Conservation (phyloP, 257 asterid species). For the Handroanthus guayacan region DNA sequence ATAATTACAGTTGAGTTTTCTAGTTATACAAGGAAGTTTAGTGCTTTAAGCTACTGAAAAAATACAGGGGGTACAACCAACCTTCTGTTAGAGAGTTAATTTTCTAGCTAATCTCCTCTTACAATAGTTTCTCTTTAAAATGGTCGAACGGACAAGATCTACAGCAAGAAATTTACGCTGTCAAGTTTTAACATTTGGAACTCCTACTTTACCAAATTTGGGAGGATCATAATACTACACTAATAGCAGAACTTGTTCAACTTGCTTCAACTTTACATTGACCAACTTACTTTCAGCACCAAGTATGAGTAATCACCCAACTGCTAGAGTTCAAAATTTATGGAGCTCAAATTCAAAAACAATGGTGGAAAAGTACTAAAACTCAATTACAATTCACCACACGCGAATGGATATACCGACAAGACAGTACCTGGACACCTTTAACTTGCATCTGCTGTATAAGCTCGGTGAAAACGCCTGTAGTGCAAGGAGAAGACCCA, state of each 20-base stretch:
- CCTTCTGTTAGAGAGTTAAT: not conserved
- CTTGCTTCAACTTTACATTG: not conserved
- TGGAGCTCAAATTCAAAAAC: not conserved
- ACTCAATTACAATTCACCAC: constrained; percentile 20
- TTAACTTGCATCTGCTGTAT: constrained; percentile 99
- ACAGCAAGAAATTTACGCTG: not conserved
- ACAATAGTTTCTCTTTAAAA: not conserved
- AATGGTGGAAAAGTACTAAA: not conserved
- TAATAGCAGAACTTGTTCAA: not conserved
- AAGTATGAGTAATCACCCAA: not conserved
- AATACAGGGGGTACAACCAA: not conserved
- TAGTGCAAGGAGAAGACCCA: constrained; percentile 31
- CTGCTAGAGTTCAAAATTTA: constrained; percentile 23
- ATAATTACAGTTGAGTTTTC: not conserved
- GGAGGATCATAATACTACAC: constrained; percentile 3
- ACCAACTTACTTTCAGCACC: not conserved
- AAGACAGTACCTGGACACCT: constrained; percentile 87
- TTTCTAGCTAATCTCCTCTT: not conserved
- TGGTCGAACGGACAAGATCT: not conserved
- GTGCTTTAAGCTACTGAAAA: not conserved
- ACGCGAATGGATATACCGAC: constrained; percentile 18
- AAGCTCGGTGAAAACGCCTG: constrained; percentile 99
- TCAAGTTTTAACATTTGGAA: not conserved
- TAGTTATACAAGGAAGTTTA: not conserved
- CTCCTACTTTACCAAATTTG: not conserved